A percentile compares a stretch with the other conserved stretches of the same genome.
Evolutionary conservation across 179 eudicot genomes (phyloP).

Genomic region (Nepenthes alata): DNA sequence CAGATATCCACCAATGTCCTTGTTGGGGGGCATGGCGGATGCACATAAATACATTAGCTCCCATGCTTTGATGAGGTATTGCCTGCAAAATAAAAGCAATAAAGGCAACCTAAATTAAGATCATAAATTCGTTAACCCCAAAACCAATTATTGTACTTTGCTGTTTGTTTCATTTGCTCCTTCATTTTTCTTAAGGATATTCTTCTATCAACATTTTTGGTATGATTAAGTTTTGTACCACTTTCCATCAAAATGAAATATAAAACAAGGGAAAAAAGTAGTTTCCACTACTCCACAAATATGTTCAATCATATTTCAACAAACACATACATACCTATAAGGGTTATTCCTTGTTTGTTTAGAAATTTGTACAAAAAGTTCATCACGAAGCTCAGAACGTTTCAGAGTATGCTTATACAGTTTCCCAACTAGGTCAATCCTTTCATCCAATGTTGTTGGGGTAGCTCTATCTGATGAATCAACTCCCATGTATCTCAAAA

Average conservation of each 20-base stretch:
- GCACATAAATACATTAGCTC: constrained; percentile 95
- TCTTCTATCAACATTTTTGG: no score
- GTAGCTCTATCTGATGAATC: constrained; percentile 64
- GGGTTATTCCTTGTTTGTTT: constrained; percentile 95
- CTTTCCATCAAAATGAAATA: not conserved
- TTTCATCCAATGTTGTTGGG: constrained; percentile 74
- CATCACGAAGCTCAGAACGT: constrained; percentile 93
- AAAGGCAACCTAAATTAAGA: constrained; percentile 3
- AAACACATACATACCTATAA: constrained; percentile 42
- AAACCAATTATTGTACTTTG: no score
- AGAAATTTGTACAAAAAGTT: constrained; percentile 86
- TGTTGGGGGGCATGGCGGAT: constrained; percentile 98
- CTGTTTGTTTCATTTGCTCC: no score
- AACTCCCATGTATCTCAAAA: constrained; percentile 88
- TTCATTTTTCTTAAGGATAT: no score
- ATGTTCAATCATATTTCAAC: not conserved
- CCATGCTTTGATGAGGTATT: constrained; percentile 71
- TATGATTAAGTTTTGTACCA: no score
- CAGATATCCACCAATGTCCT: constrained; percentile 87
- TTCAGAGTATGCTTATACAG: constrained; percentile 83
- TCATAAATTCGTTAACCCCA: not conserved
- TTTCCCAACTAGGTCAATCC: constrained; percentile 76
- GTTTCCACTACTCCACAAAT: not conserved
- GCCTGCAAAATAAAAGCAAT: constrained; percentile 34
- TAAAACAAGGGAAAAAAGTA: not conserved